These are phyloP conservation scores for Alternaria atra DNA, from an alignment of 2,329 filamentous ascomycete species.

Conservation along the genomic window DNA sequence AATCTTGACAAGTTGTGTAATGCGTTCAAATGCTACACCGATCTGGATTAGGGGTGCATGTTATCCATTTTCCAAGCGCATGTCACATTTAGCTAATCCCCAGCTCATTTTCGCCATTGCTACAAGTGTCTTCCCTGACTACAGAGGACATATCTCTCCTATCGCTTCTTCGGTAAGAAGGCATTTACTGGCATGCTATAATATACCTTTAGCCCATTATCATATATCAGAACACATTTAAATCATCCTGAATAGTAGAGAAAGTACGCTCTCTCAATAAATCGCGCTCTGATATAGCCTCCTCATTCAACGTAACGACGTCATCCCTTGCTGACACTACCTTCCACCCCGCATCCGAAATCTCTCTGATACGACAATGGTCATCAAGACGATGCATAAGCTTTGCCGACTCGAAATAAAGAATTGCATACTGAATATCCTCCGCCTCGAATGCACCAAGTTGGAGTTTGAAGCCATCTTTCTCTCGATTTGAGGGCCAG, in stretches of 20 bases:
- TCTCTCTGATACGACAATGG: not conserved
- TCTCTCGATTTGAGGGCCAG: not conserved
- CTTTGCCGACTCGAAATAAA: not conserved
- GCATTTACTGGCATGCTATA: not conserved
- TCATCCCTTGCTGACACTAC: not conserved
- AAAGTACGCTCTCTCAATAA: too few species aligned
- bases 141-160: not conserved
- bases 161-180: not conserved
- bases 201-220: too few species aligned
- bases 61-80: not conserved
- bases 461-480: not conserved
- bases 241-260: not conserved
- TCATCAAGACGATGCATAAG: accelerated
- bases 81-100: not conserved
- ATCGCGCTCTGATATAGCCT: not conserved
- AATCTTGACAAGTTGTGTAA: not conserved
- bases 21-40: not conserved
- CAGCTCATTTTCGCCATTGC: not conserved
- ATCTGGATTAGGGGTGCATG: not conserved
- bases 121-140: not conserved
- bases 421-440: not conserved
- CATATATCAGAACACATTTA: not conserved
- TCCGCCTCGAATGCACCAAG: not conserved
- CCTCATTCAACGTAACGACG: not conserved
- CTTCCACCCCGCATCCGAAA: not conserved